Percentiles rank a stretch among this genome's conserved stretches.
Conservation (phyloP, 164 flowering plant species). For the Brasenia schreberi region DNA sequence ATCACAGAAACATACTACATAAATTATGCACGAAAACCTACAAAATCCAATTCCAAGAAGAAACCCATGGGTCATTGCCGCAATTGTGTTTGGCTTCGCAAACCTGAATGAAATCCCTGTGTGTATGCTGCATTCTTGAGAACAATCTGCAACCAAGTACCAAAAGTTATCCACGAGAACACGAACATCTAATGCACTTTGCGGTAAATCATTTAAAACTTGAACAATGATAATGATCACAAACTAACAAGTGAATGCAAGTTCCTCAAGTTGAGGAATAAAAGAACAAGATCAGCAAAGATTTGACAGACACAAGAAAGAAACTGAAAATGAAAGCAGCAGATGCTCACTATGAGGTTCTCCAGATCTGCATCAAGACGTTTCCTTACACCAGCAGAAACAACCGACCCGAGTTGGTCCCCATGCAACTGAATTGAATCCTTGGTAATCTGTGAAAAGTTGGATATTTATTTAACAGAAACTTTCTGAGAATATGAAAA, state of each 20-base stretch:
- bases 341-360: constrained; percentile 48
- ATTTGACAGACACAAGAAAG: background rate
- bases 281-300: background rate
- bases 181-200: background rate
- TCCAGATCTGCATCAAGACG: constrained; percentile 44
- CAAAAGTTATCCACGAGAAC: background rate
- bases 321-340: background rate
- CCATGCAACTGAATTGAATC: constrained; percentile 39
- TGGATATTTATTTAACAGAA: background rate
- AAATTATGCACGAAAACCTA: no score
- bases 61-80: background rate
- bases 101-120: constrained; percentile 63
- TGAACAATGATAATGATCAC: background rate
- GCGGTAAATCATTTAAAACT: background rate
- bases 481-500: background rate
- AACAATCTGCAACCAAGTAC: constrained; percentile 34
- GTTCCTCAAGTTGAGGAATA: no score
- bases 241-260: background rate
- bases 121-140: constrained; percentile 77
- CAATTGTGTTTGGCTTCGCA: constrained; percentile 7
- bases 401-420: constrained; percentile 38
- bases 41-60: no score
- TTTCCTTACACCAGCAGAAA: constrained; percentile 36
- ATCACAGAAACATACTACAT: no score
- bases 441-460: constrained; percentile 31